Conservation (phyloP, 768 basidiomycete genomes). For the Phaeotremella fagi region DNA sequence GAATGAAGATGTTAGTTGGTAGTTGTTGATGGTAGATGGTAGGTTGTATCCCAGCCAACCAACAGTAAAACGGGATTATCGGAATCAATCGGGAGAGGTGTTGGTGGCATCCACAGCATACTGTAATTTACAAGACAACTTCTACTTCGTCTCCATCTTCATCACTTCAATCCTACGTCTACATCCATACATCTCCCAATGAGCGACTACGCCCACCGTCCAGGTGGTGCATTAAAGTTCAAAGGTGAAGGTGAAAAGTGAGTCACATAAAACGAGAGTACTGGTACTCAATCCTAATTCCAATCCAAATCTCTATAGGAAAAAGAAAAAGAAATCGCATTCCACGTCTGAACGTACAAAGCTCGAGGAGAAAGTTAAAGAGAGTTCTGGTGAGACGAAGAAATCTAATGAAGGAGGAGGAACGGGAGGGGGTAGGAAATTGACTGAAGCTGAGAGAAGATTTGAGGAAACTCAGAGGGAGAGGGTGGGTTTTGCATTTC, state of each 20-base stretch:
- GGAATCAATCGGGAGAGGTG: too few relatives aligned
- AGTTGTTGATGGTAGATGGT: too few relatives aligned
- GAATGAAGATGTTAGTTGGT: too few relatives aligned
- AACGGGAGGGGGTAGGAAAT: constrained; percentile 16
- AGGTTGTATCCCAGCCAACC: too few relatives aligned
- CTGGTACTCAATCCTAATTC: neutral
- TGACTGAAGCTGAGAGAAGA: constrained; percentile 46
- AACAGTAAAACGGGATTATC: too few relatives aligned
- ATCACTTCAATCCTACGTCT: too few relatives aligned
- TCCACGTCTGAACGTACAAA: constrained; percentile 28
- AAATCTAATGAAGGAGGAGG: neutral
- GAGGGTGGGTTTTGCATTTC: constrained; percentile 34
- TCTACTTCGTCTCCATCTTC: too few relatives aligned
- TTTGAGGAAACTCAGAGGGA: constrained; percentile 43
- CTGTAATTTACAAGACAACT: too few relatives aligned
- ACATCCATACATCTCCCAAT: too few relatives aligned
- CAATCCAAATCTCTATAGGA: constrained; percentile 2
- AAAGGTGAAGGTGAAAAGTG: constrained; percentile 47
- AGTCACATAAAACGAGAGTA: constrained; percentile 3
- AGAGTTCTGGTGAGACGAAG: constrained; percentile 8
- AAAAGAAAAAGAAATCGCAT: constrained; percentile 46
- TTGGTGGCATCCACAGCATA: too few relatives aligned
- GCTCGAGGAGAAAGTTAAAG: constrained; percentile 16
- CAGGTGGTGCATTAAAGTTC: constrained; percentile 47
- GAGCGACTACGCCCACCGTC: constrained; percentile 44